A percentile compares a stretch with the other conserved stretches of the same genome.
Conservation (phyloP, 2,329 filamentous ascomycete genomes). For the Alternaria sp. region DNA sequence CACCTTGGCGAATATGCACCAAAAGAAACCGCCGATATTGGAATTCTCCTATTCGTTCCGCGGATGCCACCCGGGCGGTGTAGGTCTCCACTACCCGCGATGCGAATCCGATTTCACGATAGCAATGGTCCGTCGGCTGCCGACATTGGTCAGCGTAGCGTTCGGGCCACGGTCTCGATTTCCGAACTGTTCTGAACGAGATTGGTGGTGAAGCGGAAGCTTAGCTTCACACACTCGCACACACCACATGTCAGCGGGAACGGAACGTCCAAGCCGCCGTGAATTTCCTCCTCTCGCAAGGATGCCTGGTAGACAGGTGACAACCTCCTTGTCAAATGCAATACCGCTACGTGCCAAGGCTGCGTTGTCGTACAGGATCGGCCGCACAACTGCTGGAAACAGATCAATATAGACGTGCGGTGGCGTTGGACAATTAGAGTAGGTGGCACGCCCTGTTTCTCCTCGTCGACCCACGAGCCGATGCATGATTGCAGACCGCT, state of each 20-base stretch:
- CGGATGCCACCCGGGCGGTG: not conserved
- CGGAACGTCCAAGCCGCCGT: not conserved
- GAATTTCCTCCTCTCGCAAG: not conserved
- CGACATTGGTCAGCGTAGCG: not conserved
- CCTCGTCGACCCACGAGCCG: not conserved
- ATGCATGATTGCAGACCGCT: not conserved
- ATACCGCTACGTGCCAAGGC: not conserved
- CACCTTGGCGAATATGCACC: slow-evolving; percentile 5
- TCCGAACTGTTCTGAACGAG: not conserved
- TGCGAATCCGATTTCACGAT: not conserved
- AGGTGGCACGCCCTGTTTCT: not conserved
- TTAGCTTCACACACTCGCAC: not conserved
- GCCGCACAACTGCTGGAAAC: not conserved
- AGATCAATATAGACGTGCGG: not conserved
- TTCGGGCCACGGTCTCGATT: not conserved
- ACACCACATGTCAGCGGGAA: not conserved
- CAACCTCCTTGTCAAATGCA: not conserved
- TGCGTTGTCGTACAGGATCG: not conserved
- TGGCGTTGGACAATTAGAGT: not conserved
- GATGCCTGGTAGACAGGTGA: not conserved
- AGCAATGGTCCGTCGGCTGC: not conserved
- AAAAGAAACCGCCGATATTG: not conserved
- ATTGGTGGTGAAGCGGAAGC: not conserved
- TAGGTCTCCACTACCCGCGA: not conserved
- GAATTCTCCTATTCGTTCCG: not conserved